Evolutionary conservation across 73 alveolate genomes (phyloP).

Genomic region (Paramecium sonneborni): DNA sequence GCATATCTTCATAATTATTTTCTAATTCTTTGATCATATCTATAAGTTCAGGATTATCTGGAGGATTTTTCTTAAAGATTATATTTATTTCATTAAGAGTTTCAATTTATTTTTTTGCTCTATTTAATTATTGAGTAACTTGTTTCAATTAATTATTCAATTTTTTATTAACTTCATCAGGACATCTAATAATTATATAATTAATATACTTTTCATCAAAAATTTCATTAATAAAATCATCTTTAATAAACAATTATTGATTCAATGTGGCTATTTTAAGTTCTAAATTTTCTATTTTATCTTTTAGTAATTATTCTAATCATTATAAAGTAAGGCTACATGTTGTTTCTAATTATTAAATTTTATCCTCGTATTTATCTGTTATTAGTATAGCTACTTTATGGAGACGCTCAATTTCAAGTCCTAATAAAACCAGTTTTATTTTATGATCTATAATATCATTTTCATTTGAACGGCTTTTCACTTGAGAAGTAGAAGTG

Average conservation of each 20-base stretch:
- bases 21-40: conserved; percentile 1
- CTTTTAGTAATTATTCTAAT: neutral
- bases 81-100: conserved; percentile 6
- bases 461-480: neutral
- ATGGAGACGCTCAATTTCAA: neutral
- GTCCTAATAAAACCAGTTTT: neutral
- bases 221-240: conserved; percentile 16
- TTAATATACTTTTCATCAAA: neutral
- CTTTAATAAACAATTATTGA: neutral
- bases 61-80: neutral
- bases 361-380: neutral
- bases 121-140: neutral
- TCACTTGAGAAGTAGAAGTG: neutral
- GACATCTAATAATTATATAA: neutral
- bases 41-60: neutral
- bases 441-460: neutral
- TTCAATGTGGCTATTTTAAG: neutral
- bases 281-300: conserved; percentile 16
- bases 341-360: neutral
- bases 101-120: conserved; percentile 12
- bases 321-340: neutral
- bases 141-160: neutral
- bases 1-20: neutral
- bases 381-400: neutral
- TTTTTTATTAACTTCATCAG: conserved; percentile 13